A percentile compares a stretch with the other conserved stretches of the same genome.
Evolutionary conservation across 108 stramenopile species (phyloP).

Genomic region (Cyclotella cryptica): DNA sequence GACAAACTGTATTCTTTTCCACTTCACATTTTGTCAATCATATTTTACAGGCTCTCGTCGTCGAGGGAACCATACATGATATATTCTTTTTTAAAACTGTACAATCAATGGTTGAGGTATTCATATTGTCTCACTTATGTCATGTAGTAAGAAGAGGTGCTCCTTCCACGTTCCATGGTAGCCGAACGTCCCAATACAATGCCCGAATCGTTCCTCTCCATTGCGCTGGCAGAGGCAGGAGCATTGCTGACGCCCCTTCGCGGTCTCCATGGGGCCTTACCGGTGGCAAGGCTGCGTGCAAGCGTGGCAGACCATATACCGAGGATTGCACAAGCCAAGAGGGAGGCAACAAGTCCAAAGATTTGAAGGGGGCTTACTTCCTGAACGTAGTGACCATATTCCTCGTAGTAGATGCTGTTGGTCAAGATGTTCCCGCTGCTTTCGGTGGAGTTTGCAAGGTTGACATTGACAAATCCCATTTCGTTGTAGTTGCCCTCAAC

Average conservation of each 20-base stretch:
- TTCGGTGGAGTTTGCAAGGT: constrained; percentile 30
- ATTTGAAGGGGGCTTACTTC: constrained; percentile 46
- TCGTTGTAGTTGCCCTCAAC: constrained; percentile 80
- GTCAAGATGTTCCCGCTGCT: constrained; percentile 1
- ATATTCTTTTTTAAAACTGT: constrained; percentile 4
- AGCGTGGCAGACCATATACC: constrained; percentile 20
- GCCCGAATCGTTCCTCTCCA: background rate
- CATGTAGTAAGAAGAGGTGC: constrained; percentile 40
- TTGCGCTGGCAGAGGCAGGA: background rate
- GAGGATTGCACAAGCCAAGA: constrained; percentile 27
- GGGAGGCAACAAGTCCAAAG: constrained; percentile 24
- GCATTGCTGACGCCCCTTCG: constrained; percentile 3
- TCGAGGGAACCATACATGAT: background rate
- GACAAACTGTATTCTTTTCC: background rate
- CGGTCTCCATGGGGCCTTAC: constrained; percentile 45
- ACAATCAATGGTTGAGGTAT: background rate
- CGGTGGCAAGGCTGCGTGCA: constrained; percentile 27
- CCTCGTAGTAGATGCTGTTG: constrained; percentile 27
- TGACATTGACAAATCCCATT: constrained; percentile 63
- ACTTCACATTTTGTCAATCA: background rate
- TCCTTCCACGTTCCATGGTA: constrained; percentile 25
- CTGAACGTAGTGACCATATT: constrained; percentile 23
- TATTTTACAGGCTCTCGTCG: background rate
- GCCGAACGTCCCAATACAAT: constrained; percentile 27
- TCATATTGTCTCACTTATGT: too few species aligned